Evolutionary conservation across 345 rosid genomes (phyloP).

Genomic region (Citrus cavaleriei): DNA sequence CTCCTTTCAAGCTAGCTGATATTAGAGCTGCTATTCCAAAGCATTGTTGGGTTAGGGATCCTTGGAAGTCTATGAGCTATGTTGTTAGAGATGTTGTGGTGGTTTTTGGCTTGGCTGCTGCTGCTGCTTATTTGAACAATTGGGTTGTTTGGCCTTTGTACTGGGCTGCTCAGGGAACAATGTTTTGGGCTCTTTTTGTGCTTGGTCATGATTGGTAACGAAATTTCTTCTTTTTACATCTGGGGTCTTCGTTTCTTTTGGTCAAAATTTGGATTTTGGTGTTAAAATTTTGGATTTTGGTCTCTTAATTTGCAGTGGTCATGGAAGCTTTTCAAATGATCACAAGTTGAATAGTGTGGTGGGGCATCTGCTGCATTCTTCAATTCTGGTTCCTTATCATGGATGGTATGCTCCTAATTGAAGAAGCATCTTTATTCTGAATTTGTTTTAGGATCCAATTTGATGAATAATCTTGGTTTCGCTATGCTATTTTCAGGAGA

Average conservation of each 20-base stretch:
- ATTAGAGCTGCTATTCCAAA: slow-evolving; percentile 50
- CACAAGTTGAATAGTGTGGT: slow-evolving; percentile 42
- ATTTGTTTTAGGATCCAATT: not conserved
- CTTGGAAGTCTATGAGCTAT: slow-evolving; percentile 49
- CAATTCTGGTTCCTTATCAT: slow-evolving; percentile 59
- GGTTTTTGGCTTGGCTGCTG: slow-evolving; percentile 44
- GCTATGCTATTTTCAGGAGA: slow-evolving; percentile 33
- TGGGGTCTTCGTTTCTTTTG: not conserved
- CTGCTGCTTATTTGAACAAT: slow-evolving; percentile 37
- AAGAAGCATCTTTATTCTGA: not conserved
- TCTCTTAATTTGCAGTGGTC: slow-evolving; percentile 34
- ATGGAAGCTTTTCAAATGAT: slow-evolving; percentile 54
- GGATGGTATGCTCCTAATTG: slow-evolving; percentile 39
- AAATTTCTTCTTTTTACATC: not conserved
- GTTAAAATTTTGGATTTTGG: not conserved
- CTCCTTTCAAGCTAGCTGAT: slow-evolving; percentile 47
- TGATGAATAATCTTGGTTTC: not conserved
- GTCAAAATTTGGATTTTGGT: not conserved
- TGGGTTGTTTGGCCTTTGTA: slow-evolving; percentile 59
- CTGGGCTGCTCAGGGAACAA: slow-evolving; percentile 60
- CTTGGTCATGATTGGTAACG: slow-evolving; percentile 63
- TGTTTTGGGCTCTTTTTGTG: slow-evolving; percentile 70
- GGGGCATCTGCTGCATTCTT: slow-evolving; percentile 55
- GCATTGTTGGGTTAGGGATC: slow-evolving; percentile 61
- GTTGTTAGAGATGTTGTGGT: slow-evolving; percentile 46